Conservation (phyloP, 2,329 filamentous ascomycete genomes). For the Colletotrichum graminicola region DNA sequence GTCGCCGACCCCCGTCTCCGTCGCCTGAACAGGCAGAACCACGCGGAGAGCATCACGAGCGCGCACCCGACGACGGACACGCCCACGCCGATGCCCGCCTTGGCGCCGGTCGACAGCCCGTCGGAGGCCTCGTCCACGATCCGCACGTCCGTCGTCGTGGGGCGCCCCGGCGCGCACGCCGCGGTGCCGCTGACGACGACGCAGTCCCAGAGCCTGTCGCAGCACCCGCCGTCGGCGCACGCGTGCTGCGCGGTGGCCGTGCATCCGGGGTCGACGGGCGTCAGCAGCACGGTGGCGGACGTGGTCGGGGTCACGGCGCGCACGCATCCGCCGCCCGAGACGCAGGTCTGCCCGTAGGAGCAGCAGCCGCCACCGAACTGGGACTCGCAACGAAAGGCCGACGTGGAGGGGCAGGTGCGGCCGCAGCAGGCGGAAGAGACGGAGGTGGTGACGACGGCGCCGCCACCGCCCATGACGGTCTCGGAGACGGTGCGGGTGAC, state of each 20-base stretch:
- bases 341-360: constrained; percentile 58
- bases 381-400: constrained; percentile 59
- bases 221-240: constrained; percentile 64
- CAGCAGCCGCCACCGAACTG: constrained; percentile 64
- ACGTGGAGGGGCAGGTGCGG: constrained; percentile 56
- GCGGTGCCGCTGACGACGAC: constrained; percentile 52
- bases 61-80: constrained; percentile 59
- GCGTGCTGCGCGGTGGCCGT: constrained; percentile 56
- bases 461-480: constrained; percentile 14
- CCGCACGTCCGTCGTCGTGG: constrained; percentile 50
- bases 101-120: constrained; percentile 62
- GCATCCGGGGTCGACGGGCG: constrained; percentile 57
- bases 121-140: constrained; percentile 34
- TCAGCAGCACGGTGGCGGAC: constrained; percentile 47
- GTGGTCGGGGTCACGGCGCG: constrained; percentile 45
- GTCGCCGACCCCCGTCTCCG: constrained; percentile 48
- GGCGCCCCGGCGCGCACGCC: constrained; percentile 55
- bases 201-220: constrained; percentile 59
- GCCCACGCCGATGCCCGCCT: constrained; percentile 69
- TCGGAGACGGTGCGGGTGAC: constrained; percentile 44
- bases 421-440: constrained; percentile 53
- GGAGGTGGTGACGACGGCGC: constrained; percentile 45
- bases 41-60: constrained; percentile 58
- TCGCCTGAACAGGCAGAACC: constrained; percentile 60
- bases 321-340: constrained; percentile 52